Base-by-base conservation (phyloP, 2,329 filamentous ascomycete genomes). In the Phyllachora maydis region DNA sequence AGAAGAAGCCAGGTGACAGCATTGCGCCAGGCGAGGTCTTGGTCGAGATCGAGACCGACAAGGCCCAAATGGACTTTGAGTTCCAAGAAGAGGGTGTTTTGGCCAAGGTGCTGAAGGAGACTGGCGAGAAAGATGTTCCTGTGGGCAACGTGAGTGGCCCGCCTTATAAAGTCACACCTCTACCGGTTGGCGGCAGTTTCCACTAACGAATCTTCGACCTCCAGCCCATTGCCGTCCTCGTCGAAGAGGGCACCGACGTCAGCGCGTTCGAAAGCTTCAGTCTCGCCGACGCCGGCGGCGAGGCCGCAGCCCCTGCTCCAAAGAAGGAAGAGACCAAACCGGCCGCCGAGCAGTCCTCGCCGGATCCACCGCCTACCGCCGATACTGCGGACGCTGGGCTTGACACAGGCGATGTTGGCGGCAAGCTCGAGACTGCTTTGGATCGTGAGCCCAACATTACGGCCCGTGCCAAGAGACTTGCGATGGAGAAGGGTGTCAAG, bases 51-150 rank as follows among this genome's bases (percentile, higher is more conserved):
- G 88, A 98, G 66, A 98, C 88, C 40, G 88, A 98, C 56, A 98
- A 98, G 66, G 88, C 88, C 34, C 88, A 95, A 60, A 98, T 98
- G 88, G 88, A 98, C 60, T 95, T 98, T 49, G 88, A 98, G 55
- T 95, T 91, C 56, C 88, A 98, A 55, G 88, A 98, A 44, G 88
- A 95, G 48, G 88, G 85, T 59, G 66, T 91, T 30, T 64, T 98
- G 37, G 85, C 88, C 42, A 92, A 92, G 65, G 65, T 95, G 33
- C 60, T 98, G 43, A 88, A 82, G 58, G 77, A 92, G 21, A 73
- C 75, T 30, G 90, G 90, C 35, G 75, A 74, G 52, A 98, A 95
- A 63, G 88, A 98, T 48, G 59, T 98, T 32, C 50, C 85, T 15
- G 82, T 98, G 40, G 88, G 88, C 49, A 88, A 76, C 53, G 88